phyloP scores from a whole-genome alignment of 768 basidiomycete species.

The Russula abietina region DNA sequence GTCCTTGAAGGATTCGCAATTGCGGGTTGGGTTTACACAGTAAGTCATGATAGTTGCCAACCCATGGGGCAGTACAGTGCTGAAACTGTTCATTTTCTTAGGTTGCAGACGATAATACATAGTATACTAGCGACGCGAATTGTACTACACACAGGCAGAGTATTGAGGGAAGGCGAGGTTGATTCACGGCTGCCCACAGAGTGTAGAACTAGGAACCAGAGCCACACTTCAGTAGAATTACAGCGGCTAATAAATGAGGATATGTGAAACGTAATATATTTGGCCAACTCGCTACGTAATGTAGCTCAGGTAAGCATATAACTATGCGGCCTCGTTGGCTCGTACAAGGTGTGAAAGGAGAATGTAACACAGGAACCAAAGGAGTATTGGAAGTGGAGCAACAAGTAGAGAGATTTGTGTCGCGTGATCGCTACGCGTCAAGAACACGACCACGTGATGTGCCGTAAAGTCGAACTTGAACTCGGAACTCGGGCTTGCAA shows the following conservation, averaged over 20 bases:
- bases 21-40: conserved; percentile 5
- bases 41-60: background rate
- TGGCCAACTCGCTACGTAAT: too few species aligned
- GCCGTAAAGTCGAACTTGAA: conserved; percentile 22
- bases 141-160: conserved; percentile 9
- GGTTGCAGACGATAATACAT: conserved; percentile 13
- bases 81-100: background rate
- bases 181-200: background rate
- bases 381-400: too few species aligned
- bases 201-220: background rate
- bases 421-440: conserved; percentile 11
- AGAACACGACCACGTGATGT: conserved; percentile 19
- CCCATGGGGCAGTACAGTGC: too few species aligned
- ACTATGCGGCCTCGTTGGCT: too few species aligned
- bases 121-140: conserved; percentile 19
- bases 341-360: too few species aligned
- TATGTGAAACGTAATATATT: background rate
- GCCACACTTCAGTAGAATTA: background rate
- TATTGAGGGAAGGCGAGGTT: background rate
- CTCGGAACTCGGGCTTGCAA: background rate
- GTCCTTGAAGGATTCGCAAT: conserved; percentile 2
- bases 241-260: background rate
- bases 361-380: too few species aligned
- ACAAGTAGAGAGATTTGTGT: too few species aligned
- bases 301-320: too few species aligned